phyloP scores from a whole-genome alignment of 805 yeast genomes.

The Ogataea siamensis region DNA sequence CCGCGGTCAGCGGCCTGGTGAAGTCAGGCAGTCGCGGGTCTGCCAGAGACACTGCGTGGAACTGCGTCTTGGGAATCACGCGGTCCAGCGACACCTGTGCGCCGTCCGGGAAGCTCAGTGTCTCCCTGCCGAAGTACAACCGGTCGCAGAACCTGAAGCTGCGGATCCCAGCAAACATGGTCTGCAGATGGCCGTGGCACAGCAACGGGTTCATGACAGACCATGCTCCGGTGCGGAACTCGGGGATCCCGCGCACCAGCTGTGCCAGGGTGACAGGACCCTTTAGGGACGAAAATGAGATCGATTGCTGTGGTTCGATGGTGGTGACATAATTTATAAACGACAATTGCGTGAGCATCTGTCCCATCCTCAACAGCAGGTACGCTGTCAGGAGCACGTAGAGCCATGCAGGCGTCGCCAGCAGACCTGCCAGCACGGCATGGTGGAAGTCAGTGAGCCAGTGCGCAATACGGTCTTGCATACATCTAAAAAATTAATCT shows the following conservation, averaged over 20 bases:
- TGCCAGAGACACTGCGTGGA: constrained; percentile 17
- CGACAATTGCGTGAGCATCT: constrained; percentile 3
- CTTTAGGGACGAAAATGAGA: constrained; percentile 5
- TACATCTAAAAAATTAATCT: constrained; percentile 6
- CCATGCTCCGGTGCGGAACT: constrained; percentile 44
- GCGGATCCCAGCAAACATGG: constrained; percentile 61
- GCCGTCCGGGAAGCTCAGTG: constrained; percentile 57
- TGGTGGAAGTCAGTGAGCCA: constrained; percentile 14
- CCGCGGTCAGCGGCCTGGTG: constrained; percentile 50
- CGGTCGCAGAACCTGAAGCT: constrained; percentile 49
- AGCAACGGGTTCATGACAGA: constrained; percentile 61
- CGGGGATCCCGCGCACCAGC: constrained; percentile 36
- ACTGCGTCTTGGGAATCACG: constrained; percentile 43
- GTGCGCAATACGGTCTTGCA: constrained; percentile 8
- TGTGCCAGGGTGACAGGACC: constrained; percentile 19
- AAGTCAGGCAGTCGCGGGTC: constrained; percentile 40
- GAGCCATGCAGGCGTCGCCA: constrained; percentile 17
- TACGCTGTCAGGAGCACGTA: constrained; percentile 7
- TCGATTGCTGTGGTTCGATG: constrained; percentile 13
- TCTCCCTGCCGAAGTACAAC: constrained; percentile 73
- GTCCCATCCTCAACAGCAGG: constrained; percentile 1
- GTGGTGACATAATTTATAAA: constrained; percentile 15
- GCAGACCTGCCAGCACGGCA: constrained; percentile 9
- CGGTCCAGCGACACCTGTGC: constrained; percentile 77
- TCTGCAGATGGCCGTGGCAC: constrained; percentile 75